Conservation (phyloP, 1,284 basidiomycete species). For the Xerocomus cyaneibrunnescens region DNA sequence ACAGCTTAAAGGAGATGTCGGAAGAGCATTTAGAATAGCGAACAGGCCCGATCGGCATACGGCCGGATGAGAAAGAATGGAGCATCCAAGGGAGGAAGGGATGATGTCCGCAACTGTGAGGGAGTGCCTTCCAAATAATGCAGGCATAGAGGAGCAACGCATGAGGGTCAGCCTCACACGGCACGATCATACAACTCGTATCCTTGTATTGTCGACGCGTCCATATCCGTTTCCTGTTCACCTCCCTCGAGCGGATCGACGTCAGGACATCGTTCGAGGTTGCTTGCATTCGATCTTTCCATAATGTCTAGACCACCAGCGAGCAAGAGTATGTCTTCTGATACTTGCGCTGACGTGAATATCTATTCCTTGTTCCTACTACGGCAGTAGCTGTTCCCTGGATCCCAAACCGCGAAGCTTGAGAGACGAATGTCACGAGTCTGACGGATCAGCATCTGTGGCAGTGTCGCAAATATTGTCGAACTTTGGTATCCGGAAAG, state of each 20-base stretch:
- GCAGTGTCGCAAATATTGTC: constrained; percentile 81
- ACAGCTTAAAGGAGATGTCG: constrained; percentile 77
- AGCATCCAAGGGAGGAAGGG: constrained; percentile 55
- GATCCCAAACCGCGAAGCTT: constrained; percentile 83
- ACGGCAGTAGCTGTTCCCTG: constrained; percentile 76
- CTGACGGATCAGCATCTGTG: constrained; percentile 77
- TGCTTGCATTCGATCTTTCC: constrained; percentile 56
- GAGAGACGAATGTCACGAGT: constrained; percentile 90
- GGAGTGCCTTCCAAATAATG: constrained; percentile 56
- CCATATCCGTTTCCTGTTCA: constrained; percentile 96
- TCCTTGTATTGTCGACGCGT: constrained; percentile 69
- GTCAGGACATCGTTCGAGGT: constrained; percentile 60
- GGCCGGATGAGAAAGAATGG: constrained; percentile 85
- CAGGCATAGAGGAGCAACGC: constrained; percentile 65
- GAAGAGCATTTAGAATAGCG: constrained; percentile 58
- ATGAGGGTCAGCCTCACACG: constrained; percentile 43
- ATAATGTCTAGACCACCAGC: constrained; percentile 75
- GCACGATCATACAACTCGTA: constrained; percentile 67
- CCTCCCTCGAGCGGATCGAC: constrained; percentile 71
- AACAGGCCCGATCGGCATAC: constrained; percentile 65
- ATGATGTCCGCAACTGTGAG: constrained; percentile 31
- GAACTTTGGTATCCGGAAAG: constrained; percentile 88
- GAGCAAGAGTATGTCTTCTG: constrained; percentile 85
- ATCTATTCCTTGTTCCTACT: constrained; percentile 80
- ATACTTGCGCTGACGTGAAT: constrained; percentile 69